Conservation (phyloP, 208 protist species). For the Acanthamoeba polyphaga region DNA sequence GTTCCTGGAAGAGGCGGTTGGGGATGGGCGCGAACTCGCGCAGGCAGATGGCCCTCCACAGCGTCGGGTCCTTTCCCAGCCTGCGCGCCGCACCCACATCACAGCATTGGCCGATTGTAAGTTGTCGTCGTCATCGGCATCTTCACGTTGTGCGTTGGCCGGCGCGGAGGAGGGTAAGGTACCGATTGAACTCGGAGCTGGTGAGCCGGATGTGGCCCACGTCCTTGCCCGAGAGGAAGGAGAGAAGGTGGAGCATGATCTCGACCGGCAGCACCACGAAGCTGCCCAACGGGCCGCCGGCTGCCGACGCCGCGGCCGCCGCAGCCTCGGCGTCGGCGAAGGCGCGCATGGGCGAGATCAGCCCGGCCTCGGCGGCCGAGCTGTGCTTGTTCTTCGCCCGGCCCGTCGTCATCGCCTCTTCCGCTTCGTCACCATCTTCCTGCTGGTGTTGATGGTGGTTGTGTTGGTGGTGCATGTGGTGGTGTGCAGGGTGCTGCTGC, state of each 20-base stretch:
- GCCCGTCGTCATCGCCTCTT: not conserved
- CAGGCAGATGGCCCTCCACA: conserved; percentile 57
- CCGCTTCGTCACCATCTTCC: not conserved
- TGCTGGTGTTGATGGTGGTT: not conserved
- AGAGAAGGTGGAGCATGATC: conserved; percentile 13
- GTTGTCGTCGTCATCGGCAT: too few species aligned
- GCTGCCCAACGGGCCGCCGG: not conserved
- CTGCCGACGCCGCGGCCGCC: not conserved
- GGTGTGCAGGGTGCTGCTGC: not conserved
- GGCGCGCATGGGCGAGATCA: not conserved
- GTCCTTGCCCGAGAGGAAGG: conserved; percentile 58
- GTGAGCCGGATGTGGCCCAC: not conserved
- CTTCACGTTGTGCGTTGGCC: too few species aligned
- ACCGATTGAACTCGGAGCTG: conserved; percentile 54
- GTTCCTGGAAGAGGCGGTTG: conserved; percentile 14
- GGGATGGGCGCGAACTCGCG: conserved; percentile 44
- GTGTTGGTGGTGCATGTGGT: not conserved
- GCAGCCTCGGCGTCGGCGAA: not conserved
- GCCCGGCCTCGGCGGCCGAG: not conserved
- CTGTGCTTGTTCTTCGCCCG: not conserved
- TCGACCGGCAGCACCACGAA: conserved; percentile 15
- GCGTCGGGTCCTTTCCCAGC: not conserved
- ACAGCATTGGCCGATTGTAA: not conserved
- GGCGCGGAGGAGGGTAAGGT: not conserved
- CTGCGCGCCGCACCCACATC: not conserved